Base-by-base conservation (phyloP, 2,329 filamentous ascomycete species). In the Neonectria ditissima region DNA sequence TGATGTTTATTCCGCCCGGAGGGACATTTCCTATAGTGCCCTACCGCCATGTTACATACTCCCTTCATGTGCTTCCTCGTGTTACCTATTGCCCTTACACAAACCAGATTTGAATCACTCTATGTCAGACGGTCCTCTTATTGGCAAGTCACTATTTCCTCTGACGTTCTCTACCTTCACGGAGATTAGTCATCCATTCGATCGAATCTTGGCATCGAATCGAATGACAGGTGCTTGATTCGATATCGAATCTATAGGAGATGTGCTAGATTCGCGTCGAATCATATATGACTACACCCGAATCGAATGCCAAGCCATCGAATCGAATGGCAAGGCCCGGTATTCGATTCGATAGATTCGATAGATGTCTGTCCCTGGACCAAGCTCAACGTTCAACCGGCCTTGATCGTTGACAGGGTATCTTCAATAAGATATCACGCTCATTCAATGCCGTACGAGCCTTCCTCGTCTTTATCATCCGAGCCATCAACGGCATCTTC, bases 111-210 rank as follows among this genome's bases (percentile, higher is more conserved):
- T 52, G 30, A 20, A 37, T 52, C 18, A 52, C 48, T 37, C 30
- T 18, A 52, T 52, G 30, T 52, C 48, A 52, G 48, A 52, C 16
- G 30, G 48, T 37, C 48, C 48, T 37, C 48, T 37, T 52, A 52
- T 24, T 52, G 48, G 28, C 30, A 52, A 37, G 48, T 52, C 48
- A 52, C 30, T 9, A 52, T 24, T 52, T 52, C 48, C 48, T 52
- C 48, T 52, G 22, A 52, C 30, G 30, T 52, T 52, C 48, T 52
- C 48, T 52, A 52, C 48, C 48, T 52, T 52, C 48, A 52, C 30
- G 48, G 48, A 30, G 48, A 52, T 52, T 52, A 52, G 48, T 37
- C 30, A 52, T 52, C 48, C 37, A 52, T 52, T 52, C 28, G 48
- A 50, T 50, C 45, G 45, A 50, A 28, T 50, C 45, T 50, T 50